A percentile compares a stretch with the other conserved stretches of the same genome.
Conservation (phyloP, 257 asterid species). For the Fraxinus cuspidata region DNA sequence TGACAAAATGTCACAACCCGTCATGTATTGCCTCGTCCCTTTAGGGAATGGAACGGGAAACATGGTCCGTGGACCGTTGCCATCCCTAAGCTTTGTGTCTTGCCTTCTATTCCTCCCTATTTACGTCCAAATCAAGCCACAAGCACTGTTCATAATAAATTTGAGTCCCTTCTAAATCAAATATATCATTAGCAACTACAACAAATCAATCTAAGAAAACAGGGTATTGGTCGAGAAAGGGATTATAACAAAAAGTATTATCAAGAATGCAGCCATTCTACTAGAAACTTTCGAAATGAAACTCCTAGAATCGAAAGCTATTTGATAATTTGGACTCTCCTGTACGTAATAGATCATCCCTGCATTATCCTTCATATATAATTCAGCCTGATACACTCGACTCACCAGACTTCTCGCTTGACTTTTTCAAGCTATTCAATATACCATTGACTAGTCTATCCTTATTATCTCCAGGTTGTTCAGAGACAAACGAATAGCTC, state of each 20-base stretch:
- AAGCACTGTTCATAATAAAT: background rate
- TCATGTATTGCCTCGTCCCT: too few relatives aligned
- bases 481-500: conserved; percentile 61
- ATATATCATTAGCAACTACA: background rate
- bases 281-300: background rate
- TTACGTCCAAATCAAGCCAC: too few relatives aligned
- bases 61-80: too few relatives aligned
- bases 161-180: background rate
- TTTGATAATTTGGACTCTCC: background rate
- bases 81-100: too few relatives aligned
- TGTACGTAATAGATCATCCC: background rate
- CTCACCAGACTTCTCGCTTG: conserved; percentile 41
- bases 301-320: background rate
- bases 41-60: too few relatives aligned
- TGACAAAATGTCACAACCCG: too few relatives aligned
- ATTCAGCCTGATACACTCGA: conserved; percentile 33
- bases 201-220: background rate
- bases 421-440: conserved; percentile 55
- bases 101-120: too few relatives aligned
- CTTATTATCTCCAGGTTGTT: conserved; percentile 37
- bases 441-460: conserved; percentile 62
- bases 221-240: background rate
- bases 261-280: background rate
- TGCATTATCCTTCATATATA: background rate
- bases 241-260: background rate